Percentiles rank a stretch among this genome's conserved stretches.
Evolutionary conservation across 345 rosid genomes (phyloP).

Genomic region (Populus simonii): DNA sequence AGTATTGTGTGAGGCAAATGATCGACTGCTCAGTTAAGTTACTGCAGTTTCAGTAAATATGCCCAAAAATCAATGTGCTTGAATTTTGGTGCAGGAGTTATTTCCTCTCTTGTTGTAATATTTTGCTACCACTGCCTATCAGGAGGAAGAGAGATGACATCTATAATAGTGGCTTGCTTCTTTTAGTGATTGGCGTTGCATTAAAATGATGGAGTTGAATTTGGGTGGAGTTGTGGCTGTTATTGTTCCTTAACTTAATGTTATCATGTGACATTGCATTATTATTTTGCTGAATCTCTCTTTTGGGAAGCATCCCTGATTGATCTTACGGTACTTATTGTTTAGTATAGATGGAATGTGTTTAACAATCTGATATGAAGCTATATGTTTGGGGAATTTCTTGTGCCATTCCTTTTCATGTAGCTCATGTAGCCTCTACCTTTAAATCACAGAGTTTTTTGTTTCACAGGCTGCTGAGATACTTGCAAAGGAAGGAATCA

Average conservation of each 20-base stretch:
- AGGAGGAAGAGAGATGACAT: not conserved
- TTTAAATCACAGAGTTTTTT: conserved; percentile 1
- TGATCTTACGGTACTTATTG: not conserved
- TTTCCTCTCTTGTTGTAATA: not conserved
- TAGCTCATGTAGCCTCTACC: not conserved
- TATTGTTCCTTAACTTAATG: not conserved
- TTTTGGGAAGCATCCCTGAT: not conserved
- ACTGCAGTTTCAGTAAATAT: no score
- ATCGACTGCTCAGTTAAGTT: no score
- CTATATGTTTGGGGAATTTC: not conserved
- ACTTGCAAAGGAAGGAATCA: conserved; percentile 83
- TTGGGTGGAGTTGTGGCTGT: not conserved
- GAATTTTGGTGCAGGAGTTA: not conserved
- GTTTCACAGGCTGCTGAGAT: conserved; percentile 71
- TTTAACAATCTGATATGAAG: not conserved
- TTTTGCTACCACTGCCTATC: not conserved
- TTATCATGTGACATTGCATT: not conserved
- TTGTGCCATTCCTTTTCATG: not conserved
- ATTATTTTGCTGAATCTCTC: not conserved
- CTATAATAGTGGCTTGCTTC: not conserved
- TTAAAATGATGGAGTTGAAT: not conserved
- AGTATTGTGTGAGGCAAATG: no score
- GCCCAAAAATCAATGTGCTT: not conserved
- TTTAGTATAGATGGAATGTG: not conserved
- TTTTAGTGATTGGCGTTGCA: not conserved